Evolutionary conservation across 2,329 filamentous ascomycete genomes (phyloP).

Genomic region (Diplodia mutila): DNA sequence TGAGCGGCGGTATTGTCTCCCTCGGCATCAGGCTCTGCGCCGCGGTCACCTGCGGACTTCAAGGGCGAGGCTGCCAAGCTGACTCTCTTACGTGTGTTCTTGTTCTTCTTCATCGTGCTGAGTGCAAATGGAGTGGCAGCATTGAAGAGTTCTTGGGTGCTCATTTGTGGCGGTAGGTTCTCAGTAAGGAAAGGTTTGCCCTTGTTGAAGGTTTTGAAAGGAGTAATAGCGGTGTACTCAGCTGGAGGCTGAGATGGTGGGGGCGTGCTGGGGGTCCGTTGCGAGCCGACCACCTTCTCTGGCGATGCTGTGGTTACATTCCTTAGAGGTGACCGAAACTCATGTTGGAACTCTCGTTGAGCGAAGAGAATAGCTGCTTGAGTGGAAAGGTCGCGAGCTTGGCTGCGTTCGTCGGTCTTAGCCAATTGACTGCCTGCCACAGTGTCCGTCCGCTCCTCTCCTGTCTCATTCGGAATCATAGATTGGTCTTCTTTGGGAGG

Average conservation of each 20-base stretch:
- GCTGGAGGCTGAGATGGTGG: not conserved
- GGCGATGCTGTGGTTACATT: not conserved
- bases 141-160: conserved; percentile 51
- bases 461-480: not conserved
- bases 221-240: conserved; percentile 23
- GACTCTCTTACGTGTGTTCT: conserved; percentile 16
- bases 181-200: conserved; percentile 28
- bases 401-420: not conserved
- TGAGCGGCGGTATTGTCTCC: not conserved
- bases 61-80: conserved; percentile 5
- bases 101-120: conserved; percentile 48
- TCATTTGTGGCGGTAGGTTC: conserved; percentile 35
- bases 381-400: conserved; percentile 35
- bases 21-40: not conserved
- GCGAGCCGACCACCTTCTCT: not conserved
- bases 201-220: conserved; percentile 29
- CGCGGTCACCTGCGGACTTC: not conserved
- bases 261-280: not conserved
- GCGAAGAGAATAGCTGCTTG: conserved; percentile 42
- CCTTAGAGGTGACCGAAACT: conserved; percentile 26
- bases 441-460: not conserved
- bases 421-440: not conserved
- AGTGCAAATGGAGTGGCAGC: conserved; percentile 46
- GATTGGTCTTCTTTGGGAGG: not conserved
- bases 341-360: conserved; percentile 40